Base-by-base conservation (phyloP, 805 yeast genomes). In the Kregervanrija pseudodelftensis region DNA sequence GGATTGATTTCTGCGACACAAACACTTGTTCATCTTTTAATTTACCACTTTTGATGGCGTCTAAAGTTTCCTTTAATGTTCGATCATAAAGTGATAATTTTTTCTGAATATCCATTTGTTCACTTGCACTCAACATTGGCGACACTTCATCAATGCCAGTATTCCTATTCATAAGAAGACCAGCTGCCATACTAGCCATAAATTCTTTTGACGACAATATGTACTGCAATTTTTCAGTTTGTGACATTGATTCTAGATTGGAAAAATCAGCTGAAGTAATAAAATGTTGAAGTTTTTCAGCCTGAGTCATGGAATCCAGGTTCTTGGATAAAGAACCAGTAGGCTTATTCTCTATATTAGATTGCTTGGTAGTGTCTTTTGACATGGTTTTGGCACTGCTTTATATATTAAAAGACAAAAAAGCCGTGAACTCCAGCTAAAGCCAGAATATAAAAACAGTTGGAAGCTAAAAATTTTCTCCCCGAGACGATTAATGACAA, bases 41-140 rank as follows among this genome's bases (percentile, higher is more conserved):
- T 35, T 44, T 43, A 3, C 54, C 51, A 31, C 40, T 48, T 34
- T 48, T 52, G 3, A 54, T 50, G 1, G 54, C 53, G 37, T 45
- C 39, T 11, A 54, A 28, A 8, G 56, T 51, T 15, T 46, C 49
- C 42, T 49, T 54, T 30, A 54, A 33, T 2, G 57, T 51, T 32
- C 49, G 43, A 34, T 52, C 57, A 34, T 55, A 55, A 3, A 49
- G 15, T 11, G 51, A 50, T 16, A 54, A 30, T 37, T 46, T 54
- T 28, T 46, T 45, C 16, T 53, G 54, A 10, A 53, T 44, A 33
- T 54, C 48, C n/a, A 40, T 14, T 32, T 46, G 43, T 13, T 44
- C 42, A 22, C 28, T 22, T 22, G 28, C 28, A 22, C 40, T 43
- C 49, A 39, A 30, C 37, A 30, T 42, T 37, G 8, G 53, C 44